These are phyloP conservation scores for Favolaschia claudopus DNA, from an alignment of 768 basidiomycete species.

Conservation along the genomic window DNA sequence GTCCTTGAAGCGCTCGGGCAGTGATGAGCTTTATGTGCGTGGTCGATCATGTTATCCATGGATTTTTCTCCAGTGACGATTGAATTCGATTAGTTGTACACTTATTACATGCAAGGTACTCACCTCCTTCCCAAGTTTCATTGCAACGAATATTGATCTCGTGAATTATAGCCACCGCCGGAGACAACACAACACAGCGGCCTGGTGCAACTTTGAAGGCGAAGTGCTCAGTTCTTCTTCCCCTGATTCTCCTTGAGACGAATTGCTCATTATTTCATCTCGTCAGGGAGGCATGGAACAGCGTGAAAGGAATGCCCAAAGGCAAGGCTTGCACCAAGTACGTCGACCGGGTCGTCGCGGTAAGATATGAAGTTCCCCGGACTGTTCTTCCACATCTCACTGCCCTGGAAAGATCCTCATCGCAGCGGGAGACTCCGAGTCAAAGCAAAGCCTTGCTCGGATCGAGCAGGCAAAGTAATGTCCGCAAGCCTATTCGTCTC, in stretches of 20 bases:
- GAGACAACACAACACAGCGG: conserved; percentile 3
- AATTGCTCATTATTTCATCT: not conserved
- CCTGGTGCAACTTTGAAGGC: not conserved
- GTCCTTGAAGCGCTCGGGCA: conserved; percentile 6
- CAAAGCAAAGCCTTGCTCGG: conserved; percentile 3
- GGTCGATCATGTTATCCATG: not conserved
- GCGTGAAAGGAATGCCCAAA: conserved; percentile 6
- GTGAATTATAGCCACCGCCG: conserved; percentile 9
- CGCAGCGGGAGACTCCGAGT: conserved; percentile 2
- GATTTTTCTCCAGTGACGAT: not conserved
- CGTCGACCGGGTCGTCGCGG: conserved; percentile 2
- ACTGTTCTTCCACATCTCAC: not conserved
- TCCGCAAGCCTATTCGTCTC: too few species aligned
- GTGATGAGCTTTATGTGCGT: conserved; percentile 7
- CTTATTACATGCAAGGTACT: conserved; percentile 12
- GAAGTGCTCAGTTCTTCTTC: not conserved
- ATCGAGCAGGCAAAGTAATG: conserved; percentile 4
- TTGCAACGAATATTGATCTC: too few species aligned
- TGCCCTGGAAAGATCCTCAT: conserved; percentile 6
- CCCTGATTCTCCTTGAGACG: not conserved
- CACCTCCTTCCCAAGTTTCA: not conserved
- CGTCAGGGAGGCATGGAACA: conserved; percentile 11
- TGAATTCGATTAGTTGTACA: not conserved
- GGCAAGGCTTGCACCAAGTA: conserved; percentile 9
- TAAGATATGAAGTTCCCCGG: not conserved